phyloP scores from a whole-genome alignment of 495 filamentous ascomycete genomes.

The Aspergillus ellipticus region DNA sequence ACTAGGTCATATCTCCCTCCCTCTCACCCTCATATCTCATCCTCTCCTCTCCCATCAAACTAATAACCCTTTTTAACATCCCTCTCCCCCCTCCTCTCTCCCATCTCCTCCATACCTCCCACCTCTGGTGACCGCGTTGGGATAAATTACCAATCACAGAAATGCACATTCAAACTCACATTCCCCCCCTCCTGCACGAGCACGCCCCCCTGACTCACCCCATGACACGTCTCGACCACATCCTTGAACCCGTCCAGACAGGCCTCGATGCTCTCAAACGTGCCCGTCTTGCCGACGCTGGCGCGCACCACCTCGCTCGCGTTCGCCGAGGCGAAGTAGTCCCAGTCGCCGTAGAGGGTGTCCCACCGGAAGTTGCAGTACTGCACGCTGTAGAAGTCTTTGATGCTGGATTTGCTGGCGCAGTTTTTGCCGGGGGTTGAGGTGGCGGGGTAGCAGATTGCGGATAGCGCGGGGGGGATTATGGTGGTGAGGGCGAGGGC shows the following conservation, averaged over 20 bases:
- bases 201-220: neutral
- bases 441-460: neutral
- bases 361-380: slow-evolving; percentile 4
- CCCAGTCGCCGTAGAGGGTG: neutral
- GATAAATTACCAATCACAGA: neutral
- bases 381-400: neutral
- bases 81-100: no score
- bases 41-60: no score
- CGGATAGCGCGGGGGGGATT: neutral
- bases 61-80: no score
- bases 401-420: neutral
- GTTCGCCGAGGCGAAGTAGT: neutral
- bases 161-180: slow-evolving; percentile 1
- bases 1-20: no score
- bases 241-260: slow-evolving; percentile 1
- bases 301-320: neutral
- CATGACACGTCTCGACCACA: neutral
- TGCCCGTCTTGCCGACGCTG: neutral
- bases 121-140: no score
- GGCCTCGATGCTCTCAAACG: neutral
- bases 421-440: neutral
- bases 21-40: no score
- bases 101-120: no score
- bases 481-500: neutral
- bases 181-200: neutral